A percentile compares a stretch with the other conserved stretches of the same genome.
phyloP scores from a whole-genome alignment of 345 rosid species.

The Salix viminalis region DNA sequence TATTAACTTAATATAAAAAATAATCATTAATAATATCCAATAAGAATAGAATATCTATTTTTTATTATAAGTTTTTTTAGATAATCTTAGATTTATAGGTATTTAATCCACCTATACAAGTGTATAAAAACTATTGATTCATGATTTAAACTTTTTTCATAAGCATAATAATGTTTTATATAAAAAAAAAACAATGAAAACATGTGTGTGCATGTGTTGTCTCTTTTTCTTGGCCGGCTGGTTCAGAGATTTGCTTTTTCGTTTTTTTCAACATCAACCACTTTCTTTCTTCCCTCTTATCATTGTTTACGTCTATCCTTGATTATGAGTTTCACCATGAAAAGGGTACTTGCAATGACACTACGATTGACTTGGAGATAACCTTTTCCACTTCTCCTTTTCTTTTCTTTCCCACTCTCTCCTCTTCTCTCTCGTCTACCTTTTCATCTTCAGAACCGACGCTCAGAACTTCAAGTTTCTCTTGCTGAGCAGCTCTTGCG shows the following conservation, averaged over 20 bases:
- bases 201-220: not conserved
- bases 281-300: constrained; percentile 29
- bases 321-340: constrained; percentile 31
- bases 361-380: constrained; percentile 29
- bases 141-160: too few relatives aligned
- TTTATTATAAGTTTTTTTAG: too few relatives aligned
- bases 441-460: not conserved
- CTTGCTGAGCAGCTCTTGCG: not conserved
- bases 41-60: too few relatives aligned
- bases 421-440: not conserved
- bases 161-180: too few relatives aligned
- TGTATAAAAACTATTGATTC: too few relatives aligned
- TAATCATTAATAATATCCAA: too few relatives aligned
- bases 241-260: not conserved
- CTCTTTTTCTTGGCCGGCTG: not conserved
- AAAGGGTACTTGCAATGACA: constrained; percentile 39
- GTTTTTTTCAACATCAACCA: constrained; percentile 7
- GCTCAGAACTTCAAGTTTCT: too few relatives aligned
- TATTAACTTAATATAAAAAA: too few relatives aligned
- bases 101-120: too few relatives aligned
- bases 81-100: too few relatives aligned
- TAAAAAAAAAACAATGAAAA: too few relatives aligned
- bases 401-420: not conserved
- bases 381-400: constrained; percentile 1
- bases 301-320: constrained; percentile 25